These are phyloP conservation scores for Perilla frutescens DNA, from an alignment of 257 asterid genomes.

Conservation along the genomic window DNA sequence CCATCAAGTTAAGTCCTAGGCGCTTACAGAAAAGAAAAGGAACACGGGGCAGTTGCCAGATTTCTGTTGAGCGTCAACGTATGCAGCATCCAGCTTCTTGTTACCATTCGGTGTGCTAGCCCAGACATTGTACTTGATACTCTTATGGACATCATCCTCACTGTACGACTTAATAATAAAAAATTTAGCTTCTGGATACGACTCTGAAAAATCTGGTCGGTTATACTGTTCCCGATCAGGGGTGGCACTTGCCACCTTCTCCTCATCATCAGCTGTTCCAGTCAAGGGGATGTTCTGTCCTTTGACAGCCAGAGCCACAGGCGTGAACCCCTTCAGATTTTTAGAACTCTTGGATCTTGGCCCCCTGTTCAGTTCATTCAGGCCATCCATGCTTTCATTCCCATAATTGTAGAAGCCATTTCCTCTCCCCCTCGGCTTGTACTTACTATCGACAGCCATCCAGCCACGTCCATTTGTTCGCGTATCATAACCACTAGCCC, in stretches of 20 bases:
- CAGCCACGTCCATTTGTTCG: conserved; percentile 58
- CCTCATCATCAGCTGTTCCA: conserved; percentile 43
- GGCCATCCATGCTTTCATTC: conserved; percentile 59
- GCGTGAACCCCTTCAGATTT: conserved; percentile 53
- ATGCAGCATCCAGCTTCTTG: conserved; percentile 70
- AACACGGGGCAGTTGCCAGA: conserved; percentile 60
- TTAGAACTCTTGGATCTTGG: conserved; percentile 63
- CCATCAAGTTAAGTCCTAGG: neutral
- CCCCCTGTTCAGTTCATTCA: conserved; percentile 76
- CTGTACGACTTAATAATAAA: conserved; percentile 72
- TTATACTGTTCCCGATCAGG: conserved; percentile 68
- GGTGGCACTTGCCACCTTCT: conserved; percentile 37
- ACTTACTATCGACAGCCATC: conserved; percentile 58
- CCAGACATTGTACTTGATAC: conserved; percentile 76
- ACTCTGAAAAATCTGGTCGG: conserved; percentile 52
- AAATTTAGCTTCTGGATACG: conserved; percentile 61
- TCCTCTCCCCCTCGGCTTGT: conserved; percentile 69
- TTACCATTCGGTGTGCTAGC: conserved; percentile 88
- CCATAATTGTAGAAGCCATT: conserved; percentile 49
- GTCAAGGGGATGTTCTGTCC: conserved; percentile 56
- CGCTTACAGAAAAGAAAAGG: conserved; percentile 71
- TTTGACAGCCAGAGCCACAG: conserved; percentile 58
- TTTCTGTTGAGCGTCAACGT: conserved; percentile 57
- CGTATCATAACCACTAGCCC: conserved; percentile 53
- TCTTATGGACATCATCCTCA: conserved; percentile 77